Base-by-base conservation (phyloP, 2,329 filamentous ascomycete species). In the Pseudopithomyces chartarum region DNA sequence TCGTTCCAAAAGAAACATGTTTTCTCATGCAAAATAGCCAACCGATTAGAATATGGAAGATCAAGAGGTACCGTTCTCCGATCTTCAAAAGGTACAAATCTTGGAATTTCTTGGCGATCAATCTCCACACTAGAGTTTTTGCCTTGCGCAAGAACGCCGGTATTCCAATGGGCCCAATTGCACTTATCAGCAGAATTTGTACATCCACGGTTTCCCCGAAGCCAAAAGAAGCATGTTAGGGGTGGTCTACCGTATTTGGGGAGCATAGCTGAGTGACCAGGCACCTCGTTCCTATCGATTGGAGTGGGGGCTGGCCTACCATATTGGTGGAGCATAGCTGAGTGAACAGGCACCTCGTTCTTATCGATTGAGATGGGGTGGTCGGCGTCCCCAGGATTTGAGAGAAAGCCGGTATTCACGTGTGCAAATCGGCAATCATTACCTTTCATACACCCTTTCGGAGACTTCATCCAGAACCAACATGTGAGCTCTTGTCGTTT, bases 401-500 rank as follows among this genome's bases (percentile, higher is more conserved):
- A 39, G 19, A 52, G 40, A 8, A 36, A 12, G 4, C 62, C 62
- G 19, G 62, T 65, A 50, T 65, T 65, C 3, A 48, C 26, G 33
- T 67, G 64, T 10, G 64, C 62, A 48, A 50, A 67, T 6, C 44
- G 11, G 48, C 64, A 67, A 11, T 61, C 56, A 2, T 17, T 48
- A 33, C 51, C 32, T 15, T 56, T 64, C 12, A 10, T 32, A 36
- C 62, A 65, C 12, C 58, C 57, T 3, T 52, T 46, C 4, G 44
- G 32, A 29, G 47, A 29, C n/a, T n/a, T 54, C 20, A 67, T 44
- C 60, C 61, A 74, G 23, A 52, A 66, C 47, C 42, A 64, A 38
- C 70, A 73, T 8, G 68, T 72, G 17, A 64, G 15, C 6, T 55
- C 32, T 34, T 56, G 54, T 17, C 38, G 29, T 11, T 38, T 48